Evolutionary conservation across 2,329 filamentous ascomycete species (phyloP).

Genomic region (Fusarium albosuccineum): DNA sequence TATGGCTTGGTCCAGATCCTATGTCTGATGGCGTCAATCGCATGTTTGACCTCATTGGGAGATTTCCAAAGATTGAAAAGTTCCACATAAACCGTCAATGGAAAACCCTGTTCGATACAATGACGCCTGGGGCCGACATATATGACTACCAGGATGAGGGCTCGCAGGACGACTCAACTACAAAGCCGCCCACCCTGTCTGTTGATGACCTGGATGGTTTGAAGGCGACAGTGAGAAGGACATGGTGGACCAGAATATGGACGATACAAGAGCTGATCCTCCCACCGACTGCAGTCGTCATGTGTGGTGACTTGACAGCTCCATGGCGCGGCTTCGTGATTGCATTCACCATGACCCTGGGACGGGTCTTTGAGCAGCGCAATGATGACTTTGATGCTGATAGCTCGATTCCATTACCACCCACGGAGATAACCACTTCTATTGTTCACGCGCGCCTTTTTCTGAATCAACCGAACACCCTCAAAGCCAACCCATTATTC

Average conservation of each 20-base stretch:
- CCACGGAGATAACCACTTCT: neutral
- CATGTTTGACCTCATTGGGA: conserved; percentile 1
- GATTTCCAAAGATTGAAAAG: neutral
- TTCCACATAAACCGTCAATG: neutral
- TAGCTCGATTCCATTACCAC: neutral
- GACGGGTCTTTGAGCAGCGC: neutral
- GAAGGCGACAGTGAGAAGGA: neutral
- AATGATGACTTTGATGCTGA: neutral
- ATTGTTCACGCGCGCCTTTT: neutral
- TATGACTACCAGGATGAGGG: neutral
- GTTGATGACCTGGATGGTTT: neutral
- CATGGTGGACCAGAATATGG: conserved; percentile 9
- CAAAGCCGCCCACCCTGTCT: neutral
- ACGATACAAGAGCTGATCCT: conserved; percentile 1
- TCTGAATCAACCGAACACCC: neutral
- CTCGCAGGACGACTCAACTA: neutral
- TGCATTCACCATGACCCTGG: conserved; percentile 2
- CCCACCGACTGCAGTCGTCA: neutral
- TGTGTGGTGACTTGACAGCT: conserved; percentile 2
- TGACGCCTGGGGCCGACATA: neutral
- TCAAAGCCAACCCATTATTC: neutral
- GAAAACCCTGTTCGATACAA: neutral
- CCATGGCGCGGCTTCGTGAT: neutral
- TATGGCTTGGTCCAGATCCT: conserved; percentile 6
- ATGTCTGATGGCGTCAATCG: conserved; percentile 1